phyloP scores from a whole-genome alignment of 805 yeast species.

The Lipomyces chichibuensis region DNA sequence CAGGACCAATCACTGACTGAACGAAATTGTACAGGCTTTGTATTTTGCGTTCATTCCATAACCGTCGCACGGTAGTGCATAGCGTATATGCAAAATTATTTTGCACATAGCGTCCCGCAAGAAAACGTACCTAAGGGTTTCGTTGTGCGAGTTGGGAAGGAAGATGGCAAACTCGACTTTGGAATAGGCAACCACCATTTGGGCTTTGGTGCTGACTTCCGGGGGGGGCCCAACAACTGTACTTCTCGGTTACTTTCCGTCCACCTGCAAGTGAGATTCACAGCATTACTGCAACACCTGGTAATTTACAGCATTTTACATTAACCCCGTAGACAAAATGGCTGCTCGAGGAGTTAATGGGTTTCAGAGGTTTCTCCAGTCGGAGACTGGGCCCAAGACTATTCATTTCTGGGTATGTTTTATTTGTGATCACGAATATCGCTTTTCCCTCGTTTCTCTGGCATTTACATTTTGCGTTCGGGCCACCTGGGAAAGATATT shows the following conservation, averaged over 20 bases:
- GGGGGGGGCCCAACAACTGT: not conserved
- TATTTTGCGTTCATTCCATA: not conserved
- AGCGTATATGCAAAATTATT: not conserved
- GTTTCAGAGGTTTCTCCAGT: slow-evolving; percentile 71
- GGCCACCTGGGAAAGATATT: not conserved
- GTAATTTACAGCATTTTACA: not conserved
- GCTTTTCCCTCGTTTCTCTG: not conserved
- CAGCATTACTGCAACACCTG: not conserved
- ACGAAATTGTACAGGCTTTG: not conserved
- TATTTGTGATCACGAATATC: not conserved
- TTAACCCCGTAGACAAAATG: not conserved
- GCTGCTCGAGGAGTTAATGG: slow-evolving; percentile 18
- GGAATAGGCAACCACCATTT: not conserved
- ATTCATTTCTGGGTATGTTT: slow-evolving; percentile 89
- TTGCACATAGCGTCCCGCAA: not conserved
- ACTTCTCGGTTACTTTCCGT: not conserved
- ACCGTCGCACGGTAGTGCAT: not conserved
- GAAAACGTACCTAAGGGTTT: not conserved
- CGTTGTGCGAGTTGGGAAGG: not conserved
- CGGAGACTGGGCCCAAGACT: slow-evolving; percentile 96
- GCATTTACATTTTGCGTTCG: not conserved
- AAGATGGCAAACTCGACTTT: not conserved
- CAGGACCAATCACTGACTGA: not conserved
- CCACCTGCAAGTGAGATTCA: not conserved
- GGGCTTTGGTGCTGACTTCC: too few relatives aligned